A percentile compares a stretch with the other conserved stretches of the same genome.
These are phyloP conservation scores for Colletotrichum sp. DNA, from an alignment of 2,329 filamentous ascomycete genomes.

Conservation along the genomic window DNA sequence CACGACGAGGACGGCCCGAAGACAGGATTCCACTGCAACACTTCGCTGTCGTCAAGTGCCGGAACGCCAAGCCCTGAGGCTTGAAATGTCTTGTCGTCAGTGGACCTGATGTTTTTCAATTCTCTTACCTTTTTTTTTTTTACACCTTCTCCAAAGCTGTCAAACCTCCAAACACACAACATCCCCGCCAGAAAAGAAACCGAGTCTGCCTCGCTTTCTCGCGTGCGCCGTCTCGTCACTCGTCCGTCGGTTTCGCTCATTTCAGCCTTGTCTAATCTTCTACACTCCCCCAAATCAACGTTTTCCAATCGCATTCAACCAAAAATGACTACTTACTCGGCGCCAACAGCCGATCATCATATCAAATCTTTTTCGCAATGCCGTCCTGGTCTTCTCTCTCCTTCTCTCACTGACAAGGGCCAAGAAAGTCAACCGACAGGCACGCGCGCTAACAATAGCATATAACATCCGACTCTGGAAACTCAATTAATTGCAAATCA, in stretches of 20 bases:
- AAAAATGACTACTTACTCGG: not conserved
- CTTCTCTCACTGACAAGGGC: not conserved
- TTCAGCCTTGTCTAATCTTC: not conserved
- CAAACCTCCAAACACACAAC: not conserved
- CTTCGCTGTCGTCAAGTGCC: not conserved
- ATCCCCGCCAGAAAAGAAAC: not conserved
- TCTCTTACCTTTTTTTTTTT: not conserved
- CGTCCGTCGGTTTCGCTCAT: not conserved
- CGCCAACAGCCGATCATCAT: not conserved
- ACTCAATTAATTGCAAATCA: conserved; percentile 6
- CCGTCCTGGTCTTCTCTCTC: not conserved
- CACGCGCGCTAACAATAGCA: not conserved
- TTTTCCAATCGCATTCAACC: not conserved
- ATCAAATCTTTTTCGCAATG: not conserved
- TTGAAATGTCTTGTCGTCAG: not conserved
- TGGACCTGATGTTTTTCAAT: not conserved
- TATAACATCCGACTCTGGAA: not conserved
- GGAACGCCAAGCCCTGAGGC: not conserved
- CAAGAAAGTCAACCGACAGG: not conserved
- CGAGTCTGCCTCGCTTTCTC: not conserved
- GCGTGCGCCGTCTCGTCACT: not conserved
- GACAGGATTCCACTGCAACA: not conserved
- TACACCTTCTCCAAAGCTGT: not conserved
- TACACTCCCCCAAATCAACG: not conserved
- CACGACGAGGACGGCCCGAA: not conserved